Evolutionary conservation across 2,329 filamentous ascomycete species (phyloP), one percentile per base, ranked within the genome.

Genomic region (Sporothrix brunneoviolacea): DNA sequence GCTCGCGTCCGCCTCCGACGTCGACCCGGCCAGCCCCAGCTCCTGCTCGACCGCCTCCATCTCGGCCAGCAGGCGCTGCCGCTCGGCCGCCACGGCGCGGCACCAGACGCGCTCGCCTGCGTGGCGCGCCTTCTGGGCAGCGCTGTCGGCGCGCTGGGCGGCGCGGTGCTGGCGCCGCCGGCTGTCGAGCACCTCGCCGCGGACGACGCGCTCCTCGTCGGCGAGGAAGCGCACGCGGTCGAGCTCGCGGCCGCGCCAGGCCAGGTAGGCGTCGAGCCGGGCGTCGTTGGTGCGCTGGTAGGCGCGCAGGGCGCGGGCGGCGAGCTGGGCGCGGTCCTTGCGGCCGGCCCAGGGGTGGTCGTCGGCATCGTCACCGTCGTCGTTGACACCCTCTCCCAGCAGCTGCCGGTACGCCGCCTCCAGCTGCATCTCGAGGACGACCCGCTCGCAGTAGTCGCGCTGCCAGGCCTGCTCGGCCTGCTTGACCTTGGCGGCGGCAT

Each of bases 41-140:
- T 13, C 35, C 10, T 33, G 30, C 62, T 77, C 75, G 3, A 67
- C 61, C 13, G 57, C 48, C 59, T 75, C 68, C 59, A 67, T 62
- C 27, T 68, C 69, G 7, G 53, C 61, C 41, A 80, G 61, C 55
- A 77, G 58, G 33, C 61, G 64, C 27, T 58, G 60, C 10, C 75
- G 67, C 60, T 77, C 76, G 6, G 66, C 60, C 5, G 70, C 55
- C 4, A 77, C 70, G 37, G 65, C 32, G 64, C 62, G 21, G 72
- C 60, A 46, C 77, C 77, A 81, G 50, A 62, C 65, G 51, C 65
- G 61, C 64, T 80, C 75, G 0, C 71, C 73, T 7, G 56, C 57
- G 42, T 67, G 67, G 27, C 63, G 65, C 45, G 57, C 63, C 35
- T 55, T 53, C 21, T 68, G 59, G 15, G 67, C 67, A 15, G 56